A percentile compares a stretch with the other conserved stretches of the same genome.
Evolutionary conservation across 2,329 filamentous ascomycete species (phyloP).

Genomic region (Trichoderma lentiforme): DNA sequence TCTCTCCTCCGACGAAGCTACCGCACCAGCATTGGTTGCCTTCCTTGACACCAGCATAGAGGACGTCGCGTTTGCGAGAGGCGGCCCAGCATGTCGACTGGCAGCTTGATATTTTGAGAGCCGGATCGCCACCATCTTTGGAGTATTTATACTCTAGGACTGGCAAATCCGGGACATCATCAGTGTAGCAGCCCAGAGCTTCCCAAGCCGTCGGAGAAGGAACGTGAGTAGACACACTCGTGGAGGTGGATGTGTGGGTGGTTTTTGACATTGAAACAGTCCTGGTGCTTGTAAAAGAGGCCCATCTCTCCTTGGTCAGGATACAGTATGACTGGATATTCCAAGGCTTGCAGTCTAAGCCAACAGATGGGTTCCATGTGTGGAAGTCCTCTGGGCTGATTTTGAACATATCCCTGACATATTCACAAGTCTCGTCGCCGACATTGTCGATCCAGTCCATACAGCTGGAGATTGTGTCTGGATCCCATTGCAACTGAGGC

Average conservation of each 20-base stretch:
- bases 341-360: background rate
- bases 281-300: background rate
- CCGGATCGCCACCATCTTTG: constrained; percentile 15
- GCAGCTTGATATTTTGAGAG: background rate
- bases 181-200: background rate
- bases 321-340: background rate
- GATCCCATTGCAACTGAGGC: background rate
- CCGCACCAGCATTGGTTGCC: background rate
- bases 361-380: background rate
- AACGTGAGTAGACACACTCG: background rate
- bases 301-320: background rate
- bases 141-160: constrained; percentile 21
- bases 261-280: background rate
- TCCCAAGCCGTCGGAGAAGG: background rate
- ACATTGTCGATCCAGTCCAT: background rate
- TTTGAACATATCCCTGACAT: background rate
- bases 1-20: background rate
- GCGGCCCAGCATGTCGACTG: background rate
- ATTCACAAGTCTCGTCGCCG: background rate
- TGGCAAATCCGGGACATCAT: background rate
- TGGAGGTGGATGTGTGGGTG: background rate
- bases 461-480: background rate
- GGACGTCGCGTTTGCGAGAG: background rate
- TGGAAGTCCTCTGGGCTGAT: background rate
- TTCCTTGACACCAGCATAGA: background rate